Evolutionary conservation across 495 filamentous ascomycete species (phyloP), one percentile per base, ranked within the genome.

Genomic region (Penicillium samsonianum): DNA sequence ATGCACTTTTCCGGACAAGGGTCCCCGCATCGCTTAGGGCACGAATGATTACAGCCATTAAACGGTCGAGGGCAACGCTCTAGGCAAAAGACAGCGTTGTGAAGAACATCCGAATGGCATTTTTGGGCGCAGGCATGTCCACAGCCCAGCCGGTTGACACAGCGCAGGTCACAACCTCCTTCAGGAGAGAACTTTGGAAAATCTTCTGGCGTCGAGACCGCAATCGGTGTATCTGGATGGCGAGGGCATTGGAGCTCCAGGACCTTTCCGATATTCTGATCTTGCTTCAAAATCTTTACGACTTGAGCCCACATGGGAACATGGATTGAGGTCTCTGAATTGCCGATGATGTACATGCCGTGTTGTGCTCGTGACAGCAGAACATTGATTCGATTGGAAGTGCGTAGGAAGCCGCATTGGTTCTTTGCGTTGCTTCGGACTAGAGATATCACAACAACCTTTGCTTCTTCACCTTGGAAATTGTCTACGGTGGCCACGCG

Each of bases 301-400:
- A 94, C 82, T 4, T 88, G 53, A 2, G 64, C 71, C 90, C 90
- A 96, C 88, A 94, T 92, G 0, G 64, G 57, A 4, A 92, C 78
- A 37, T 72, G 63, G 1, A 40, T 57, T 16, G 78, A 85, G 0
- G 88, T 86, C 30, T 75, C 65, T 3, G 81, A 69, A 63, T 92
- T 91, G 12, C 91, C 90, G 45, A 94, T 85, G 49, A 96, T 83
- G 66, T 91, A 96, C 87, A 95, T 90, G 7, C 91, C 90, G 65
- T 96, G 84, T 64, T 85, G 76, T 7, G 90, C 90, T 8, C 90
- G 84, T 31, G 73, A 77, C 4, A 93, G 73, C 0, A 92, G 75
- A 0, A 94, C 90, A 61, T 96, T 96, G 67, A 94, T 90, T 2
- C 91, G 80, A 59, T 94, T 93, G 0, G 79, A 73, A 8, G 87